Percentiles rank a stretch among this genome's conserved stretches.
Evolutionary conservation across 176 grass and related monocot species (phyloP).

Genomic region (Zizania latifolia): DNA sequence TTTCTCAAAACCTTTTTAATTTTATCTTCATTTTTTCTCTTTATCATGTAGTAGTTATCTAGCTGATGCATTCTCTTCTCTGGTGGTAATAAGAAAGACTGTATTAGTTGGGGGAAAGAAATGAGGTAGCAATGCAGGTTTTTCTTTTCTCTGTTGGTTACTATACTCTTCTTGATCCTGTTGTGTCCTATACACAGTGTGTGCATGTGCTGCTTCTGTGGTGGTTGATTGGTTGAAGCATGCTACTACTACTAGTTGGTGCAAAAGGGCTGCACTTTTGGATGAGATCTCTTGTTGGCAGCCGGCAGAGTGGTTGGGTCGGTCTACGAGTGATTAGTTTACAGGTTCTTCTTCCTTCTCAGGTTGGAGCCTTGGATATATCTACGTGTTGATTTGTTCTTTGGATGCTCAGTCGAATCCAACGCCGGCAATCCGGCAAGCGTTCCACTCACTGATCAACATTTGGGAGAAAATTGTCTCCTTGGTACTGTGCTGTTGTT

Average conservation of each 20-base stretch:
- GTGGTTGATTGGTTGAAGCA: not conserved
- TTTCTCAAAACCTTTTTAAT: too few relatives aligned
- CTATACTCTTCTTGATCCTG: not conserved
- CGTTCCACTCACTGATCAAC: not conserved
- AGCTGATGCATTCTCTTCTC: conserved; percentile 8
- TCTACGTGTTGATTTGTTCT: not conserved
- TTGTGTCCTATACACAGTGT: too few relatives aligned
- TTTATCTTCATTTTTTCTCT: too few relatives aligned
- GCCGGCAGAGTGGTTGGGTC: not conserved
- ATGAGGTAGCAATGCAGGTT: not conserved
- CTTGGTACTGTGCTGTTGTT: not conserved
- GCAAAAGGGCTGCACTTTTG: not conserved
- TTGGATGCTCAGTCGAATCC: conserved; percentile 33
- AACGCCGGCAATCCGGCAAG: not conserved
- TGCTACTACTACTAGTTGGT: too few relatives aligned
- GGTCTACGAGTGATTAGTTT: not conserved
- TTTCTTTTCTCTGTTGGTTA: not conserved
- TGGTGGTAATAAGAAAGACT: not conserved
- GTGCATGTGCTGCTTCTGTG: not conserved
- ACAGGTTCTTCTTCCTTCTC: not conserved
- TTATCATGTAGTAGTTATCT: not conserved
- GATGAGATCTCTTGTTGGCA: not conserved
- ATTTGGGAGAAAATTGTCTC: not conserved
- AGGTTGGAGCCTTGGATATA: not conserved
- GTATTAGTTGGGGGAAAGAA: not conserved